Evolutionary conservation across 2,329 filamentous ascomycete genomes (phyloP).

Genomic region (Pestalotiopsis sp.): DNA sequence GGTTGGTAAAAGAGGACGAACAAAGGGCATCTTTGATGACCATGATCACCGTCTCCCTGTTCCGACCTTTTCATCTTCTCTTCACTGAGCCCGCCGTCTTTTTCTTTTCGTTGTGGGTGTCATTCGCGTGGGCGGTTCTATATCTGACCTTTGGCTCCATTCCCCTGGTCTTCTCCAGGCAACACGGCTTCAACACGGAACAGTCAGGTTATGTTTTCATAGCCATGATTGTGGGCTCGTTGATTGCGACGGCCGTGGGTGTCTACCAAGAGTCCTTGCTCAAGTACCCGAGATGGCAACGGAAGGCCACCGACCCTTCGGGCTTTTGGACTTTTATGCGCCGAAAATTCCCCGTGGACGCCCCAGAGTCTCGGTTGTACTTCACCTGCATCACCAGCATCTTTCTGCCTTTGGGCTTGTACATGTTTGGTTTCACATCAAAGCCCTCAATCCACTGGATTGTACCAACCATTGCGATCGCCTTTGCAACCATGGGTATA

Average conservation of each 20-base stretch:
- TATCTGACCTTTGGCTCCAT: slow-evolving; percentile 85
- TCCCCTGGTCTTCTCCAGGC: slow-evolving; percentile 72
- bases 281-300: slow-evolving; percentile 42
- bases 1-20: slow-evolving; percentile 80
- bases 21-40: slow-evolving; percentile 67
- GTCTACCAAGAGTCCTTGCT: slow-evolving; percentile 74
- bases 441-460: slow-evolving; percentile 69
- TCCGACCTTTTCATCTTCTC: slow-evolving; percentile 77
- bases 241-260: slow-evolving; percentile 68
- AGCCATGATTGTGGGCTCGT: slow-evolving; percentile 68
- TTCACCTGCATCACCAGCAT: slow-evolving; percentile 78
- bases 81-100: slow-evolving; percentile 79
- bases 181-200: slow-evolving; percentile 68
- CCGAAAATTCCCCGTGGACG: slow-evolving; percentile 48
- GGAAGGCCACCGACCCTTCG: slow-evolving; percentile 26
- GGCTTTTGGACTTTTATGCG: slow-evolving; percentile 49
- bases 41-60: slow-evolving; percentile 75
- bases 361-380: slow-evolving; percentile 80
- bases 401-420: slow-evolving; percentile 77
- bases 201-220: slow-evolving; percentile 74
- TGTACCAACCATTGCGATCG: slow-evolving; percentile 69
- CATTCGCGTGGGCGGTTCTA: slow-evolving; percentile 87
- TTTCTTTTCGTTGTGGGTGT: slow-evolving; percentile 87
- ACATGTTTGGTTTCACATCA: slow-evolving; percentile 78
- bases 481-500: slow-evolving; percentile 81